phyloP scores from a whole-genome alignment of 192 early-diverging fungal genomes.

The Entomortierella lignicola region DNA sequence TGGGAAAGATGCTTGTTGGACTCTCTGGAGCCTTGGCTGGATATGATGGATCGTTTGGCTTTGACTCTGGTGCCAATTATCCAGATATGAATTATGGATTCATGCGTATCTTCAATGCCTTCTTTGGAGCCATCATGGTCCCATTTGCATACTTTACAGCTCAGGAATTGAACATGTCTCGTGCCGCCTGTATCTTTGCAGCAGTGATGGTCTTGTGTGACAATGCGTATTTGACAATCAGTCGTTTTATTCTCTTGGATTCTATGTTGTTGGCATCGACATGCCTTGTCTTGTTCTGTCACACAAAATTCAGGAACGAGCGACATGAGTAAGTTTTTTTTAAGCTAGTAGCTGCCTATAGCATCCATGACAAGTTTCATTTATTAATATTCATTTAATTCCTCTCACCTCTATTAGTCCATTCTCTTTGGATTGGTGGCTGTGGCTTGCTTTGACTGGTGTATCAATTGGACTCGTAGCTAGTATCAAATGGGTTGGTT shows the following conservation, averaged over 20 bases:
- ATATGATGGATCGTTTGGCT: constrained; percentile 89
- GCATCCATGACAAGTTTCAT: too few species aligned
- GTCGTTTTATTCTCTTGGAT: constrained; percentile 94
- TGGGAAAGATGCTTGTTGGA: constrained; percentile 96
- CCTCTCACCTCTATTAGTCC: constrained; percentile 59
- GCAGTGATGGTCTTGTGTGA: constrained; percentile 85
- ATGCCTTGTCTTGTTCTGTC: constrained; percentile 68
- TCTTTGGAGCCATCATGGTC: constrained; percentile 88
- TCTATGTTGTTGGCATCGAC: constrained; percentile 96
- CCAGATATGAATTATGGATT: constrained; percentile 86
- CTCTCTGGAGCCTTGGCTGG: constrained; percentile 85
- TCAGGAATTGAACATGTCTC: constrained; percentile 75
- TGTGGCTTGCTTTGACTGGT: constrained; percentile 89
- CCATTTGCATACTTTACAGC: constrained; percentile 93
- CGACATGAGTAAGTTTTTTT: constrained; percentile 61
- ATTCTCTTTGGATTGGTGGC: constrained; percentile 90
- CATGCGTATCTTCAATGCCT: constrained; percentile 91
- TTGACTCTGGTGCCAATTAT: constrained; percentile 83
- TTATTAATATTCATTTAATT: neutral
- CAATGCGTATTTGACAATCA: constrained; percentile 80
- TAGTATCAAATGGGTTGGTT: constrained; percentile 97
- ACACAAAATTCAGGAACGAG: constrained; percentile 81
- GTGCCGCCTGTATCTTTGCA: constrained; percentile 75
- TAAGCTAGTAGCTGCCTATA: neutral
- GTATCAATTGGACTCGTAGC: constrained; percentile 82